A percentile compares a stretch with the other conserved stretches of the same genome.
These are phyloP conservation scores for Neopestalotiopsis rosae DNA, from an alignment of 2,329 filamentous ascomycete genomes.

Conservation along the genomic window DNA sequence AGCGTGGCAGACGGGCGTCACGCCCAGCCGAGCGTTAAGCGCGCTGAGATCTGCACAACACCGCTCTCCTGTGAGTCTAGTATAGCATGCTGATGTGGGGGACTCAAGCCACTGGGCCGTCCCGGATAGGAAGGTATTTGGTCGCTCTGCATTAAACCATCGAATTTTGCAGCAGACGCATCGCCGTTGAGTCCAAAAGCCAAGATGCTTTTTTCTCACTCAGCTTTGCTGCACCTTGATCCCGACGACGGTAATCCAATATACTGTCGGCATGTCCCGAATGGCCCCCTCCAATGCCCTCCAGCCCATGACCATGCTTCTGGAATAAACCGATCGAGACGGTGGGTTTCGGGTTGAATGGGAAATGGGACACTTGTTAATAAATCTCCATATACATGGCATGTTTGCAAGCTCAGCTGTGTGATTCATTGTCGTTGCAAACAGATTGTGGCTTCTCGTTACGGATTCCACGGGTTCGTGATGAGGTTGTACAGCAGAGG, in stretches of 20 bases:
- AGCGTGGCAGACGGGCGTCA: not conserved
- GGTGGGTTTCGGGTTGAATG: slow-evolving; percentile 2
- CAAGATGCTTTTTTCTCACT: not conserved
- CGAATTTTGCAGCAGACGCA: not conserved
- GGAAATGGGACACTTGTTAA: not conserved
- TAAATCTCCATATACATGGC: not conserved
- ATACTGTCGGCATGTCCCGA: not conserved
- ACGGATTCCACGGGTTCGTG: not conserved
- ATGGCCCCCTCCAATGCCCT: not conserved
- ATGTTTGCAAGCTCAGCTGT: not conserved
- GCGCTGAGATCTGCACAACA: not conserved
- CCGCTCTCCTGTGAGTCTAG: not conserved
- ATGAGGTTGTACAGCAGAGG: not conserved
- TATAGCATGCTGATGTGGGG: not conserved
- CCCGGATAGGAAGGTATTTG: not conserved
- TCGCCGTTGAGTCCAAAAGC: not conserved
- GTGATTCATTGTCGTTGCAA: not conserved
- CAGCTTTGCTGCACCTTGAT: not conserved
- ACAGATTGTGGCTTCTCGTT: not conserved
- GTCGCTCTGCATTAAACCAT: slow-evolving; percentile 1
- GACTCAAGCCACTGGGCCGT: not conserved
- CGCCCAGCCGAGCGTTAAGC: not conserved
- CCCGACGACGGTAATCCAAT: not conserved
- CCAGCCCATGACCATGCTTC: not conserved
- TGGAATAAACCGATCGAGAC: not conserved